Evolutionary conservation across 192 early-diverging fungal genomes (phyloP).

Genomic region (Pilobolus umbonatus): DNA sequence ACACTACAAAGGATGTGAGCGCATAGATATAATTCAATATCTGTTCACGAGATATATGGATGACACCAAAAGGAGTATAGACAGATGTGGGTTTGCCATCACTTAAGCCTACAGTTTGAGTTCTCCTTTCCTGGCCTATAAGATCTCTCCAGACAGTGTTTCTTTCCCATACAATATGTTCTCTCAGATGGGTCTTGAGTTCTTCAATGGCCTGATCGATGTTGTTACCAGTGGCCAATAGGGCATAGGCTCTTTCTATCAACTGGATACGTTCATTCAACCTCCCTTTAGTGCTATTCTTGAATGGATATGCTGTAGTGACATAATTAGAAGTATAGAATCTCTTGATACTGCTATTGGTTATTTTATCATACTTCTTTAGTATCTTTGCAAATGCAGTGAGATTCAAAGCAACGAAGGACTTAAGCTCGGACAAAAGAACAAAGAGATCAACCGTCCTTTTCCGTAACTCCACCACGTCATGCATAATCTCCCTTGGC

Average conservation of each 20-base stretch:
- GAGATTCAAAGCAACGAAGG: conserved; percentile 83
- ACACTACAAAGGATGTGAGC: conserved; percentile 49
- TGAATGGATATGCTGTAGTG: conserved; percentile 65
- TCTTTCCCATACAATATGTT: conserved; percentile 92
- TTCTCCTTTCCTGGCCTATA: conserved; percentile 83
- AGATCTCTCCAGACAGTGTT: conserved; percentile 98
- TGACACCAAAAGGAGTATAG: conserved; percentile 45
- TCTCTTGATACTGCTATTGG: conserved; percentile 63
- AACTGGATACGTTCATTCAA: conserved; percentile 61
- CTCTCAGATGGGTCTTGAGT: conserved; percentile 77
- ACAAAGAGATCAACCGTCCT: conserved; percentile 76
- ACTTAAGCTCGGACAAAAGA: conserved; percentile 76
- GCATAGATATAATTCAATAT: conserved; percentile 38
- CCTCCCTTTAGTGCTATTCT: conserved; percentile 49
- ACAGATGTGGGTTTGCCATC: conserved; percentile 22
- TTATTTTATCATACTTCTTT: conserved; percentile 98
- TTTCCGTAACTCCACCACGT: conserved; percentile 17
- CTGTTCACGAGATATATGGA: conserved; percentile 44
- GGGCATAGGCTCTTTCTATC: conserved; percentile 60
- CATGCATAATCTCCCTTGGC: conserved; percentile 3
- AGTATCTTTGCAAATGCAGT: conserved; percentile 93
- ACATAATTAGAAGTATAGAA: conserved; percentile 67
- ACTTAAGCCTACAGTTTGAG: conserved; percentile 63
- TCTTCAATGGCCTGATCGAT: conserved; percentile 63
- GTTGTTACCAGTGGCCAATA: conserved; percentile 54